Evolutionary conservation across 495 filamentous ascomycete species (phyloP).

Genomic region (Lophiotrema nucula): DNA sequence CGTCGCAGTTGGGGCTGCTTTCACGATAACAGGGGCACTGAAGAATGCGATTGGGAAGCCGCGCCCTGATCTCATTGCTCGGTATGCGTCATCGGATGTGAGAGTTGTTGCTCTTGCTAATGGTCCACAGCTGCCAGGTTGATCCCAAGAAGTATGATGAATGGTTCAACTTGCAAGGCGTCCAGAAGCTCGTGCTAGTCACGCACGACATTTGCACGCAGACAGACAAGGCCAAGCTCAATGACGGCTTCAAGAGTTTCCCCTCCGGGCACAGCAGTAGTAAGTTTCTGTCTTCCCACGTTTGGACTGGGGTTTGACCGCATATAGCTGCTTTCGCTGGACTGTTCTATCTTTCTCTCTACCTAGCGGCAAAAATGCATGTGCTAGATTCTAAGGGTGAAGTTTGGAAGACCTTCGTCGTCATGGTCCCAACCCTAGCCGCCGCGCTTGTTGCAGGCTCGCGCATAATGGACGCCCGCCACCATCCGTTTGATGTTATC

Average conservation of each 20-base stretch:
- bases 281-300: constrained; percentile 39
- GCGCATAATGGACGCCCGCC: constrained; percentile 74
- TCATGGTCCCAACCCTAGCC: constrained; percentile 58
- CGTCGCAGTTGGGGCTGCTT: constrained; percentile 64
- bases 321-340: constrained; percentile 65
- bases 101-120: constrained; percentile 50
- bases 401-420: constrained; percentile 69
- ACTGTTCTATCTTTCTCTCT: constrained; percentile 74
- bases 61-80: constrained; percentile 70
- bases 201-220: constrained; percentile 62
- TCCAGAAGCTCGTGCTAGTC: background rate
- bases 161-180: background rate
- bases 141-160: constrained; percentile 2
- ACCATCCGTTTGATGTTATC: constrained; percentile 87
- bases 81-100: constrained; percentile 17
- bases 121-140: constrained; percentile 45
- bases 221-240: constrained; percentile 60
- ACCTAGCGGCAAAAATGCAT: constrained; percentile 56
- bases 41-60: constrained; percentile 89
- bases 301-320: constrained; percentile 7
- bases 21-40: constrained; percentile 74
- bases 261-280: constrained; percentile 63
- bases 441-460: constrained; percentile 56
- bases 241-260: constrained; percentile 85
- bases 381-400: constrained; percentile 67